A percentile compares a stretch with the other conserved stretches of the same genome.
Conservation (phyloP, 2,329 filamentous ascomycete genomes). For the Albifimbria verrucaria region DNA sequence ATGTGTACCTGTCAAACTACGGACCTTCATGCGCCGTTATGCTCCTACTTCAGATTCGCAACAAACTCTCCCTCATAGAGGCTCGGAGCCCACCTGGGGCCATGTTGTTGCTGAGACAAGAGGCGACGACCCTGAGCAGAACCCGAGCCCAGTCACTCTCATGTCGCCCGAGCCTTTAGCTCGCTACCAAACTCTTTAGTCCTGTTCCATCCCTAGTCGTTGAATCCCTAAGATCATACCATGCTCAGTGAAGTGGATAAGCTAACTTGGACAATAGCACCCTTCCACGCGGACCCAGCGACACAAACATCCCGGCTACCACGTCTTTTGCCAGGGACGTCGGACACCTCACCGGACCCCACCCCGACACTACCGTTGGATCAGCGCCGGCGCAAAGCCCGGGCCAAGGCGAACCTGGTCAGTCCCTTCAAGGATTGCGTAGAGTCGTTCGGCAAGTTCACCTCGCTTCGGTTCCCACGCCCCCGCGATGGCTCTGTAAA, state of each 20-base stretch:
- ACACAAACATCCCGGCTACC: constrained; percentile 11
- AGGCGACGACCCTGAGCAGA: background rate
- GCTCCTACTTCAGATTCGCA: background rate
- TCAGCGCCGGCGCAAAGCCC: constrained; percentile 7
- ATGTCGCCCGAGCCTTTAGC: background rate
- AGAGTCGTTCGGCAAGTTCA: constrained; percentile 21
- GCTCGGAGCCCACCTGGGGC: background rate
- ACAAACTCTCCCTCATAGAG: background rate
- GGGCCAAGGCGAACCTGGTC: constrained; percentile 8
- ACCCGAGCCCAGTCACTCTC: background rate
- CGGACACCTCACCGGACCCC: constrained; percentile 5
- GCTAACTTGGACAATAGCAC: constrained; percentile 25
- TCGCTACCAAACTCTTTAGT: background rate
- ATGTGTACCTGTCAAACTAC: background rate
- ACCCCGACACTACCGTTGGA: constrained; percentile 5
- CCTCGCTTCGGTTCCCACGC: constrained; percentile 21
- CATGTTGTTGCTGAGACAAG: background rate
- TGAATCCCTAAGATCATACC: background rate
- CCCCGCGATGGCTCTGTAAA: constrained; percentile 32
- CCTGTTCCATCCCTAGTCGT: background rate
- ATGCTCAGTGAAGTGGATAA: constrained; percentile 14
- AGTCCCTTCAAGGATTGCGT: constrained; percentile 31
- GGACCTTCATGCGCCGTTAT: background rate
- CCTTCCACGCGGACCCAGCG: constrained; percentile 7
- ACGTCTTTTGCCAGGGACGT: constrained; percentile 12